Evolutionary conservation across 768 basidiomycete species (phyloP).

Genomic region (Russula dissimulans): DNA sequence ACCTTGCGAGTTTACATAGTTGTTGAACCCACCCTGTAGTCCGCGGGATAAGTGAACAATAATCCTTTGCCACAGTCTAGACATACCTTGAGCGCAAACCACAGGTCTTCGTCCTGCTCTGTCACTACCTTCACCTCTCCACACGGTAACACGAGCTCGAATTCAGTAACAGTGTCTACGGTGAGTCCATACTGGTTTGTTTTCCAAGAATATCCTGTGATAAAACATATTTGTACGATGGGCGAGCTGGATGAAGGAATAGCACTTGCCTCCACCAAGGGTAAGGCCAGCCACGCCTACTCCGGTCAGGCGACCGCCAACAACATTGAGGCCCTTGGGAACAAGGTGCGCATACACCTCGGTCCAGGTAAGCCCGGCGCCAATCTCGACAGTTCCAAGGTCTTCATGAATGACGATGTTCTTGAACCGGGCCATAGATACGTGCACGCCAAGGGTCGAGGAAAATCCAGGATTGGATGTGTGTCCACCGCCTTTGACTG

Average conservation of each 20-base stretch:
- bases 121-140: conserved; percentile 14
- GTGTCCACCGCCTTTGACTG: conserved; percentile 23
- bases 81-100: conserved; percentile 10
- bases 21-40: conserved; percentile 11
- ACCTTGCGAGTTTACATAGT: neutral
- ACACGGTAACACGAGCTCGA: conserved; percentile 19
- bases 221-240: neutral
- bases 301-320: conserved; percentile 18
- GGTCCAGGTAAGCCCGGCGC: conserved; percentile 22
- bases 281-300: conserved; percentile 21
- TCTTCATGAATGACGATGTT: conserved; percentile 2
- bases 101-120: conserved; percentile 15
- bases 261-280: conserved; percentile 13
- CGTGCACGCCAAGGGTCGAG: conserved; percentile 22
- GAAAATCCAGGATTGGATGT: conserved; percentile 20
- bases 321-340: conserved; percentile 17
- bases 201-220: conserved; percentile 12
- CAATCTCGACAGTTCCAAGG: conserved; percentile 7
- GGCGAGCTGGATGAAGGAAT: too few species aligned
- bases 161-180: conserved; percentile 16
- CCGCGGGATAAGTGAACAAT: neutral
- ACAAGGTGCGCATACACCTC: conserved; percentile 18
- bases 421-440: conserved; percentile 18
- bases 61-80: too few species aligned
- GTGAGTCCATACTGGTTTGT: conserved; percentile 20